Evolutionary conservation across 306 rosid genomes (phyloP).

Genomic region (Quercus bicolor): DNA sequence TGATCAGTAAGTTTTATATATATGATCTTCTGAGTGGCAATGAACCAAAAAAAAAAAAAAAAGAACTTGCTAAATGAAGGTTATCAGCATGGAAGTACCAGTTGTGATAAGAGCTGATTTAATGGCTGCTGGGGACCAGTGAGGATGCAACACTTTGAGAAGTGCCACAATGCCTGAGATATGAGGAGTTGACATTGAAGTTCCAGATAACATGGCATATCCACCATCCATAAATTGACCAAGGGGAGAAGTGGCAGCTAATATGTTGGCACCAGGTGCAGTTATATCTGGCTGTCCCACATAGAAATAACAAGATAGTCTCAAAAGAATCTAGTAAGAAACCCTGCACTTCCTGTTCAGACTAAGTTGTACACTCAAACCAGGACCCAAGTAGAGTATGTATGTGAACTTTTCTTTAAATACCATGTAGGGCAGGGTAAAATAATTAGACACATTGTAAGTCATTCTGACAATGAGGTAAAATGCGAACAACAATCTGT

Average conservation of each 20-base stretch:
- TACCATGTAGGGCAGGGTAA: background rate
- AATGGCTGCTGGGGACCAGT: constrained; percentile 56
- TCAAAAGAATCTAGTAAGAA: background rate
- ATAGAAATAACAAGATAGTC: background rate
- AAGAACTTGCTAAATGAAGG: background rate
- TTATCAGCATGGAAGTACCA: constrained; percentile 19
- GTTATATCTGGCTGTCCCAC: constrained; percentile 48
- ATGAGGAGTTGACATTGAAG: constrained; percentile 61
- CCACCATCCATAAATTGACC: constrained; percentile 10
- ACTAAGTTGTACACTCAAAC: background rate
- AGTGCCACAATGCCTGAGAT: constrained; percentile 47
- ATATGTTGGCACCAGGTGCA: constrained; percentile 48
- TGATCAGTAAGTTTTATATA: background rate
- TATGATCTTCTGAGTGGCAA: background rate
- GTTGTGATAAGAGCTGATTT: constrained; percentile 53
- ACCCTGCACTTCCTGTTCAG: background rate
- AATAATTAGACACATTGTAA: background rate
- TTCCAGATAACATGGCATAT: constrained; percentile 33
- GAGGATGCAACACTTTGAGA: constrained; percentile 38
- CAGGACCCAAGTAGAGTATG: too few relatives aligned
- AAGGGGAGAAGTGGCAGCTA: constrained; percentile 29
- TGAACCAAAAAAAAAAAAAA: background rate
- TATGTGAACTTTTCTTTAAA: background rate
- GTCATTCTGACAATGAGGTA: background rate
- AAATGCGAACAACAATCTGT: background rate